Evolutionary conservation across 2,329 filamentous ascomycete genomes (phyloP), one percentile per base, ranked within the genome.

Genomic region (Penicillium sp.): DNA sequence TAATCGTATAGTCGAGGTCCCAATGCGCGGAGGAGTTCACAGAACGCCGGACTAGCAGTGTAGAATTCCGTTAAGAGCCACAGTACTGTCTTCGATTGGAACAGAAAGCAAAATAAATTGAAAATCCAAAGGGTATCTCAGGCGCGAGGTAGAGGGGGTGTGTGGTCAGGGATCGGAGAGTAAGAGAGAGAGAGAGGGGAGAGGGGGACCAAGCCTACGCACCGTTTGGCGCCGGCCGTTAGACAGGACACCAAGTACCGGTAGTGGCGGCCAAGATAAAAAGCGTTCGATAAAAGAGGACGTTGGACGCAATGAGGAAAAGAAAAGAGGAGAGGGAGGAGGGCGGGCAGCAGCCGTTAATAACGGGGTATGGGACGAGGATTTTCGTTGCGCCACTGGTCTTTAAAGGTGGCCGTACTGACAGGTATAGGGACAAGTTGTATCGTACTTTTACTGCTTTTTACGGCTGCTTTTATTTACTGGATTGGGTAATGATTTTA

Each of bases 201-300:
- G 60, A 67, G 70, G 69, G 71, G 72, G 72, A 73, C 72, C 71
- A 72, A 75, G 74, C 73, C 74, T 76, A 75, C 70, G 73, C 74
- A 76, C 74, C 74, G 72, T 75, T 74, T 75, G 74, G 74, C 73
- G 74, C 74, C 72, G 73, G 74, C 71, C 74, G 72, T 74, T 68
- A 75, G 72, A 76, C 73, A 75, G 73, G 73, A 76, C 73, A 76
- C 73, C 73, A 75, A 75, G 69, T 68, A 74, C 72, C 73, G 73
- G 73, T 73, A 75, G 73, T 75, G 73, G 73, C 73, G 73, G 72
- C 73, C 73, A 76, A 72, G 68, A 69, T 63, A 68, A 55, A 68
- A 70, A 67, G 64, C 69, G 68, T 68, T 72, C 70, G 68, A 71
- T 69, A 58, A 66, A 62, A 60, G 62, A 68, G 68, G 68, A 68